Conservation (phyloP, 2,329 filamentous ascomycete species). For the Colletotrichum paranaense region DNA sequence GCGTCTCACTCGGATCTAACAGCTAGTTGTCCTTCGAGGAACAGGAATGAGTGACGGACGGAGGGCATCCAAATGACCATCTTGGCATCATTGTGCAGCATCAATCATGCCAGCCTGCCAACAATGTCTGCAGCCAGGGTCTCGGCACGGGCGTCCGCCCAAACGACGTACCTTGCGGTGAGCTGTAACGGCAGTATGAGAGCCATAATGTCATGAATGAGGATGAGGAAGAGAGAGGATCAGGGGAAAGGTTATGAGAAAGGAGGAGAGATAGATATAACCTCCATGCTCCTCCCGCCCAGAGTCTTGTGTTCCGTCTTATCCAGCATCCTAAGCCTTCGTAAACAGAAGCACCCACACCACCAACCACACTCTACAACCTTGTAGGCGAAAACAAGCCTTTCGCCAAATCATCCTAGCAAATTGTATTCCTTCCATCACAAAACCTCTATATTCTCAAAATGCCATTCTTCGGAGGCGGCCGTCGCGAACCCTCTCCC, state of each 20-base stretch:
- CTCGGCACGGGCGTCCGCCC: slow-evolving; percentile 20
- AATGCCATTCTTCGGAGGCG: slow-evolving; percentile 42
- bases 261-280: slow-evolving; percentile 23
- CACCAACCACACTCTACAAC: neutral
- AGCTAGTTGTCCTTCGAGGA: neutral
- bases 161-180: neutral
- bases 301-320: slow-evolving; percentile 19
- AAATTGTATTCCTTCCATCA: neutral
- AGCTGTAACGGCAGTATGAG: neutral
- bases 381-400: slow-evolving; percentile 19
- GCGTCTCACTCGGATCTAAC: neutral
- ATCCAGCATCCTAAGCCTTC: slow-evolving; percentile 33
- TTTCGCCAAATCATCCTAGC: neutral
- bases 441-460: slow-evolving; percentile 2
- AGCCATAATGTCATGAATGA: neutral
- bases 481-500: slow-evolving; percentile 43
- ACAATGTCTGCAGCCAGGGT: slow-evolving; percentile 10
- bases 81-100: slow-evolving; percentile 36
- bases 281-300: slow-evolving; percentile 12
- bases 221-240: neutral
- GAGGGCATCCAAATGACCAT: slow-evolving; percentile 1
- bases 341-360: slow-evolving; percentile 10
- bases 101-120: slow-evolving; percentile 7
- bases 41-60: neutral
- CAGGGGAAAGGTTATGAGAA: too few species aligned